Conservation (phyloP, 192 early-diverging fungal genomes). For the Coemansia sp. region DNA sequence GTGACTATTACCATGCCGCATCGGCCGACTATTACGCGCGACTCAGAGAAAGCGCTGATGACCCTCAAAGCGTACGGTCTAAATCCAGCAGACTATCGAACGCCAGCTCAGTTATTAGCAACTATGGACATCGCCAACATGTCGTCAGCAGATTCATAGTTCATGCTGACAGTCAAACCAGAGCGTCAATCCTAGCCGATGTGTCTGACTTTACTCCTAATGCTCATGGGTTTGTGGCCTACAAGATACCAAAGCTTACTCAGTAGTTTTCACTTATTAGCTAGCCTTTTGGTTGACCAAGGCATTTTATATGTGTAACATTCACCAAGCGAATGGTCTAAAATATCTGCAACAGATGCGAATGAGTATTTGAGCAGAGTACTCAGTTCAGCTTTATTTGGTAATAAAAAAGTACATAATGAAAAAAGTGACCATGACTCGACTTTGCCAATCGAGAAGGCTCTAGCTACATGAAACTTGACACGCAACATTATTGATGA, state of each 20-base stretch:
- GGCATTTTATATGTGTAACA: too few species aligned
- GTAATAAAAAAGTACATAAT: too few species aligned
- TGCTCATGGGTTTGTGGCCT: slow-evolving; percentile 50
- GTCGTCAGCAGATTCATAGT: slow-evolving; percentile 42
- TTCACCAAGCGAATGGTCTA: too few species aligned
- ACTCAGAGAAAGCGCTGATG: slow-evolving; percentile 19
- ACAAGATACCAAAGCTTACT: slow-evolving; percentile 51
- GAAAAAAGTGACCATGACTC: slow-evolving; percentile 42
- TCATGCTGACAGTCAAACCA: slow-evolving; percentile 32
- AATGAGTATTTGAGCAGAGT: slow-evolving; percentile 30
- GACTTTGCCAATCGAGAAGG: slow-evolving; percentile 80
- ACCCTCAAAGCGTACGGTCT: slow-evolving; percentile 44
- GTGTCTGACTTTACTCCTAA: slow-evolving; percentile 54
- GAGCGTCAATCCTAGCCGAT: slow-evolving; percentile 26
- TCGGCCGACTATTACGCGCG: not conserved
- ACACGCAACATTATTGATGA: slow-evolving; percentile 96
- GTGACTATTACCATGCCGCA: slow-evolving; percentile 14
- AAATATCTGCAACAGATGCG: not conserved
- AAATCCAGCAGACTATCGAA: slow-evolving; percentile 46
- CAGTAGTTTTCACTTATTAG: not conserved
- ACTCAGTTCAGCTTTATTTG: slow-evolving; percentile 25
- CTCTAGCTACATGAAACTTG: slow-evolving; percentile 93
- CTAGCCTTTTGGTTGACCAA: too few species aligned
- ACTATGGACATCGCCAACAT: slow-evolving; percentile 30
- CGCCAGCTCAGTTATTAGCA: slow-evolving; percentile 38